Percentiles rank a stretch among this genome's conserved stretches.
Conservation (phyloP, 208 protist species). For the Phytomonas francai region DNA sequence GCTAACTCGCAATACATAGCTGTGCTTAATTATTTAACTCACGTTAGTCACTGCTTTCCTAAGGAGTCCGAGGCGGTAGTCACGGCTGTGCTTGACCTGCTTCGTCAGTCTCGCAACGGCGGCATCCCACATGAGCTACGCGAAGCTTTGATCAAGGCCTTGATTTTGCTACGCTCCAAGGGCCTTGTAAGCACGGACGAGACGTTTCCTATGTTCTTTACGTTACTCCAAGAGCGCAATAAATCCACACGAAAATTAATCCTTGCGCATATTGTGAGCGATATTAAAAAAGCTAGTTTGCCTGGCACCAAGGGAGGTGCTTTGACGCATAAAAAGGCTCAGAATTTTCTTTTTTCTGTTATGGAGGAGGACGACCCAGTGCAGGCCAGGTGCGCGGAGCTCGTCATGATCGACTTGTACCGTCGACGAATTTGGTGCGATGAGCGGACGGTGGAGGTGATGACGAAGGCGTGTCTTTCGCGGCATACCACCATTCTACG, state of each 20-base stretch:
- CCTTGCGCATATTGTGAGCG: slow-evolving; percentile 91
- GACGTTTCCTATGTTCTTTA: slow-evolving; percentile 94
- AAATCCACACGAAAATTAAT: slow-evolving; percentile 88
- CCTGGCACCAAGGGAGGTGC: slow-evolving; percentile 60
- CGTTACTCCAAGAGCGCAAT: slow-evolving; percentile 93
- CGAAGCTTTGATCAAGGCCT: slow-evolving; percentile 79
- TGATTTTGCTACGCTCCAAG: slow-evolving; percentile 93
- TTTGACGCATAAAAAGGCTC: slow-evolving; percentile 88
- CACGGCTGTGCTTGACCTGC: slow-evolving; percentile 85
- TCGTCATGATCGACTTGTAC: slow-evolving; percentile 97
- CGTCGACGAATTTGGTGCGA: slow-evolving; percentile 92
- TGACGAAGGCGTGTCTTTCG: slow-evolving; percentile 93
- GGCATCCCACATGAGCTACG: slow-evolving; percentile 79
- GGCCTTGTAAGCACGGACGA: slow-evolving; percentile 77
- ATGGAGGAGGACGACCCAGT: slow-evolving; percentile 89
- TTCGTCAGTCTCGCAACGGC: slow-evolving; percentile 33
- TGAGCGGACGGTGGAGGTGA: slow-evolving; percentile 93
- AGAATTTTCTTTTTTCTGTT: slow-evolving; percentile 94
- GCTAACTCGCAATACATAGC: slow-evolving; percentile 85
- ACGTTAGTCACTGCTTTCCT: slow-evolving; percentile 90
- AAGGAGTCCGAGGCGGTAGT: slow-evolving; percentile 64
- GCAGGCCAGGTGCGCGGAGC: slow-evolving; percentile 92
- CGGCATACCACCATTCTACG: slow-evolving; percentile 86
- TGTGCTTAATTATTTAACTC: slow-evolving; percentile 74
- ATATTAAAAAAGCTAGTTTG: slow-evolving; percentile 93